Base-by-base conservation (phyloP, 176 grass and related monocot species). In the Tuctoria greenei region DNA sequence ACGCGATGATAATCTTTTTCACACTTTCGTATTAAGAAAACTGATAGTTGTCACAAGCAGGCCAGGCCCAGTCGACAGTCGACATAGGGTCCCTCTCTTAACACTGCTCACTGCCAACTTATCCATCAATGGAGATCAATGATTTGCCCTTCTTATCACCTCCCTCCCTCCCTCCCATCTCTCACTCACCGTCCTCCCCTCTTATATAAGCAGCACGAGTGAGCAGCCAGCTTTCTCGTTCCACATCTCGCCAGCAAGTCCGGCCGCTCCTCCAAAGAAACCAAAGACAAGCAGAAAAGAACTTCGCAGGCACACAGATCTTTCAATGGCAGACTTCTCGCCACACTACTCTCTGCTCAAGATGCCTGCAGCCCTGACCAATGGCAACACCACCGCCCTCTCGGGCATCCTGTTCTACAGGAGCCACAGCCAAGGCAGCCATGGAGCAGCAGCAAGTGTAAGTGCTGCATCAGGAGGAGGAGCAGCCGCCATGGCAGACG, bases 121-220 rank as follows among this genome's bases (percentile, higher is more conserved):
- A 89, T 82, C 78, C 82, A 82, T 81, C 52, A 85, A 78, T 73
- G 76, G 72, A 81, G 73, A 89, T 85, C 65, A 84, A 88, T 84
- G 81, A 84, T 80, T 84, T 88, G 78, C 67, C 68, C 82, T 86
- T 82, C 82, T 86, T 82, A 82, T 73, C 81, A 68, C 46, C 56
- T 69, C 66, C 64, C 78, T 63, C 44, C 21, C 69, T 64, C 71
- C 23, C 60, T 31, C 26, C 20, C 10, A 14, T 61, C 67, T 24
- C 61, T 35, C 38, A 40, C 50, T 64, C 44, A 38, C 44, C n/a
- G 3, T 35, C 73, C 45, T 26, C 56, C 54, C 71, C 40, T 9
- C 59, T 84, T 84, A 86, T 89, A 86, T 89, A 86, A 68, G 86
- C 62, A 75, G 50, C 69, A 84, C 61, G 61, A 79, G 64, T 62